Conservation (phyloP, 768 basidiomycete genomes). For the Pleurotus giganteus region DNA sequence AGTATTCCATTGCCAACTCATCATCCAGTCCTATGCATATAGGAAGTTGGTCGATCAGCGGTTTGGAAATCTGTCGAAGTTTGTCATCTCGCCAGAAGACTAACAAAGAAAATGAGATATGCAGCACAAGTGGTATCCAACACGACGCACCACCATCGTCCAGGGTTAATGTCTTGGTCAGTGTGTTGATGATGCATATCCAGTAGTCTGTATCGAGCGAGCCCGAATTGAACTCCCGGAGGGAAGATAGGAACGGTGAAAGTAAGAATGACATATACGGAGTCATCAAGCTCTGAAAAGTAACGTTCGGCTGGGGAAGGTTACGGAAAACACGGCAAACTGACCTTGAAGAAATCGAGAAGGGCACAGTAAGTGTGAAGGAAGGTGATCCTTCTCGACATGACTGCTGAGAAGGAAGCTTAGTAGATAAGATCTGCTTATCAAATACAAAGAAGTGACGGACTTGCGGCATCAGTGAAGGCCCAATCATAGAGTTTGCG, state of each 20-base stretch:
- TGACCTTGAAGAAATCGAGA: conserved; percentile 86
- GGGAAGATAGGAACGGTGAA: conserved; percentile 59
- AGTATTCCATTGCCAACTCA: conserved; percentile 34
- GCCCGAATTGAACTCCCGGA: conserved; percentile 47
- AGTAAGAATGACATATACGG: conserved; percentile 86
- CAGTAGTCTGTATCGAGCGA: conserved; percentile 50
- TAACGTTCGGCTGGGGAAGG: neutral
- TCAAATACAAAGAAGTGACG: conserved; percentile 15
- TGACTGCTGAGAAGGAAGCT: conserved; percentile 22
- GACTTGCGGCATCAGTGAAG: conserved; percentile 57
- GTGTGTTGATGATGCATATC: conserved; percentile 54
- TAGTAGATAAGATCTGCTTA: too few species aligned
- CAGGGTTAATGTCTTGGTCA: conserved; percentile 67
- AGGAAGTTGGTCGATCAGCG: conserved; percentile 66
- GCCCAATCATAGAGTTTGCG: conserved; percentile 95
- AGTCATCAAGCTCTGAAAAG: conserved; percentile 72
- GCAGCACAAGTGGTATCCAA: neutral
- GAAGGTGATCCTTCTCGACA: conserved; percentile 65
- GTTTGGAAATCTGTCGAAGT: conserved; percentile 55
- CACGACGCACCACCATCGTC: conserved; percentile 78
- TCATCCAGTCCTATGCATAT: conserved; percentile 39
- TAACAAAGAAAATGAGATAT: conserved; percentile 25
- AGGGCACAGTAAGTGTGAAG: conserved; percentile 71
- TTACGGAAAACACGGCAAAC: conserved; percentile 10
- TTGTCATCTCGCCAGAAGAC: conserved; percentile 92